phyloP scores from a whole-genome alignment of 805 yeast genomes.

The Blastobotrys parvus region DNA sequence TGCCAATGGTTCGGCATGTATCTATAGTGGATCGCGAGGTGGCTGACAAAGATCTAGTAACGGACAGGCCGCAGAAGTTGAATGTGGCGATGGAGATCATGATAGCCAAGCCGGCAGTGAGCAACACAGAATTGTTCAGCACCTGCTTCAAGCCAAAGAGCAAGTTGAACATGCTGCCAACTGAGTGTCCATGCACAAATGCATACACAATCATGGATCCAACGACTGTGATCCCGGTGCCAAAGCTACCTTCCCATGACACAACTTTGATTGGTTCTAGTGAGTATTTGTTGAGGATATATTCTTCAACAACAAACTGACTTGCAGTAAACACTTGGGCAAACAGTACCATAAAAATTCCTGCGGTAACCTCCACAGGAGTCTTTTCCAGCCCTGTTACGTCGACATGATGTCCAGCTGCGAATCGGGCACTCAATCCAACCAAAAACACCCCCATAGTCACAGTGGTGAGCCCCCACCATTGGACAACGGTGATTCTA shows the following conservation, averaged over 20 bases:
- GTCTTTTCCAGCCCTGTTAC: background rate
- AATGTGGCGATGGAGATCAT: slow-evolving; percentile 67
- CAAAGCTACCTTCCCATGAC: slow-evolving; percentile 68
- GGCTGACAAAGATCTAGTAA: slow-evolving; percentile 60
- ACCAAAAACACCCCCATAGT: slow-evolving; percentile 63
- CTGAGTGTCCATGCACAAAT: slow-evolving; percentile 11
- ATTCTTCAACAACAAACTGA: slow-evolving; percentile 74
- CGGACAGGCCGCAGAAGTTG: slow-evolving; percentile 64
- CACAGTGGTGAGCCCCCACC: slow-evolving; percentile 59
- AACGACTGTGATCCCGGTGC: slow-evolving; percentile 38
- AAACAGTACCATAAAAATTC: slow-evolving; percentile 47
- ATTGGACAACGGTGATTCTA: slow-evolving; percentile 50
- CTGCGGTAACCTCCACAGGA: slow-evolving; percentile 32
- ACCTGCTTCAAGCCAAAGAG: slow-evolving; percentile 22
- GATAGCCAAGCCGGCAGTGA: slow-evolving; percentile 49
- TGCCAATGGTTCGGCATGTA: slow-evolving; percentile 64
- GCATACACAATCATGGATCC: slow-evolving; percentile 40
- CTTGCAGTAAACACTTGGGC: slow-evolving; percentile 66
- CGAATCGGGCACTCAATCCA: slow-evolving; percentile 56
- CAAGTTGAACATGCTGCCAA: slow-evolving; percentile 38
- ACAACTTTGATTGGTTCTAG: slow-evolving; percentile 59
- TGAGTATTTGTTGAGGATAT: slow-evolving; percentile 43
- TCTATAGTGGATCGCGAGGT: slow-evolving; percentile 75
- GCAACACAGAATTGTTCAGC: slow-evolving; percentile 21
- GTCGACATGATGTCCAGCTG: slow-evolving; percentile 10